Conservation (phyloP, 306 rosid genomes). For the Vigna trinervia region DNA sequence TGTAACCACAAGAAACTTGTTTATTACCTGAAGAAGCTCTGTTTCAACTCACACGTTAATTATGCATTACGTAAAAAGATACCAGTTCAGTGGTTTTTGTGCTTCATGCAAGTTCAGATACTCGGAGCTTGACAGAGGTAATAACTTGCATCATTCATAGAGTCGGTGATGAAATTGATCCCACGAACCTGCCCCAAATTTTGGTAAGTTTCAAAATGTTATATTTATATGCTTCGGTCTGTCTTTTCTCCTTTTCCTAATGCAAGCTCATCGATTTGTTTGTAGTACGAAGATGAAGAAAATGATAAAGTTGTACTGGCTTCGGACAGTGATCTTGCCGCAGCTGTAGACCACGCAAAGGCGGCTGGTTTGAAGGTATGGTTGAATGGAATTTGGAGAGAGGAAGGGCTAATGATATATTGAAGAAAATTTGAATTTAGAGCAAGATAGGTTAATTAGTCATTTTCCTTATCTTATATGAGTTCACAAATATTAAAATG, state of each 20-base stretch:
- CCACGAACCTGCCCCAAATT: slow-evolving; percentile 73
- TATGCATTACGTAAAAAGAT: slow-evolving; percentile 8
- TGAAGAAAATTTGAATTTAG: slow-evolving; percentile 17
- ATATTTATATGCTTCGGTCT: slow-evolving; percentile 7
- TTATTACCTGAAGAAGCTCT: not conserved
- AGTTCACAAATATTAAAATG: slow-evolving; percentile 4
- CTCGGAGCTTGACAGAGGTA: slow-evolving; percentile 78
- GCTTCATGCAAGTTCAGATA: slow-evolving; percentile 60
- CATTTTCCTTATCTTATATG: not conserved
- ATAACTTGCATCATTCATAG: slow-evolving; percentile 81
- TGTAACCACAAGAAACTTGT: not conserved
- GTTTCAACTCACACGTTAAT: slow-evolving; percentile 10
- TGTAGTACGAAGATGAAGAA: slow-evolving; percentile 97
- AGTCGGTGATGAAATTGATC: slow-evolving; percentile 78
- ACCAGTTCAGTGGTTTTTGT: slow-evolving; percentile 41
- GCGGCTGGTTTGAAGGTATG: slow-evolving; percentile 85
- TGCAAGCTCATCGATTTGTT: slow-evolving; percentile 36
- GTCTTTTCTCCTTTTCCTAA: slow-evolving; percentile 14
- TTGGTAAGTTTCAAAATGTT: slow-evolving; percentile 61
- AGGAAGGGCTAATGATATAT: not conserved
- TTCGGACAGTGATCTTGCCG: slow-evolving; percentile 85
- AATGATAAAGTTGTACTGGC: slow-evolving; percentile 82
- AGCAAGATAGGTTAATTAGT: slow-evolving; percentile 4
- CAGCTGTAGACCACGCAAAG: slow-evolving; percentile 95
- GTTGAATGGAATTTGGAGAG: not conserved